Conservation (phyloP, 768 basidiomycete species). For the Boletus vermiculosoides region DNA sequence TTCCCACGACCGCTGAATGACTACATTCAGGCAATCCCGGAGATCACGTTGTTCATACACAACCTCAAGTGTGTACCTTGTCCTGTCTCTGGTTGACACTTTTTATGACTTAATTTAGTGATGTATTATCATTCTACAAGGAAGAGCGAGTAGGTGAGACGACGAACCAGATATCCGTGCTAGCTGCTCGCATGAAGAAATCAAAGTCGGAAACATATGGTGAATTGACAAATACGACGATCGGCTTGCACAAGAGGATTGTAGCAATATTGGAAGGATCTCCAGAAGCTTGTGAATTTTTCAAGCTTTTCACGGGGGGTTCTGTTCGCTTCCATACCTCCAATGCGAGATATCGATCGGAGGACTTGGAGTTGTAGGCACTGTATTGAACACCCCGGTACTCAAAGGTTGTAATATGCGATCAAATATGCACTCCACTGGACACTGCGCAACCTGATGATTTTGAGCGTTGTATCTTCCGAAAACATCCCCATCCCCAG, state of each 20-base stretch:
- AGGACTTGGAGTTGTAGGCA: slow-evolving; percentile 15
- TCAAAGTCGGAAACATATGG: slow-evolving; percentile 29
- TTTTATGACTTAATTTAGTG: background rate
- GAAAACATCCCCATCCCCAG: no score
- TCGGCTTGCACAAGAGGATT: slow-evolving; percentile 21
- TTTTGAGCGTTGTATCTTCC: no score
- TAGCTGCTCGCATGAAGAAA: slow-evolving; percentile 23
- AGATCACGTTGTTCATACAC: background rate
- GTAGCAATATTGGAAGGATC: slow-evolving; percentile 24
- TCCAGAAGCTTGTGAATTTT: slow-evolving; percentile 18
- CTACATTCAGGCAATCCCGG: background rate
- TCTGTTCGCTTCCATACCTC: slow-evolving; percentile 32
- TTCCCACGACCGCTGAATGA: background rate
- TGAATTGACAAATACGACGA: slow-evolving; percentile 27
- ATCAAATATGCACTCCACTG: no score
- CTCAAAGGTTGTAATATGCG: no score
- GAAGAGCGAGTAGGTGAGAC: background rate
- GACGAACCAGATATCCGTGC: background rate
- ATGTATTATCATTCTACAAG: background rate
- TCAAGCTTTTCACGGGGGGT: slow-evolving; percentile 15
- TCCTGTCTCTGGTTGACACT: background rate
- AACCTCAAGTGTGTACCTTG: background rate
- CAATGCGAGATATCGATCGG: slow-evolving; percentile 22
- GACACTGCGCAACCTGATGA: no score
- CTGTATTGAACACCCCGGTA: no score